Conservation (phyloP, 169 alveolate genomes). For the Plasmodium fragile region DNA sequence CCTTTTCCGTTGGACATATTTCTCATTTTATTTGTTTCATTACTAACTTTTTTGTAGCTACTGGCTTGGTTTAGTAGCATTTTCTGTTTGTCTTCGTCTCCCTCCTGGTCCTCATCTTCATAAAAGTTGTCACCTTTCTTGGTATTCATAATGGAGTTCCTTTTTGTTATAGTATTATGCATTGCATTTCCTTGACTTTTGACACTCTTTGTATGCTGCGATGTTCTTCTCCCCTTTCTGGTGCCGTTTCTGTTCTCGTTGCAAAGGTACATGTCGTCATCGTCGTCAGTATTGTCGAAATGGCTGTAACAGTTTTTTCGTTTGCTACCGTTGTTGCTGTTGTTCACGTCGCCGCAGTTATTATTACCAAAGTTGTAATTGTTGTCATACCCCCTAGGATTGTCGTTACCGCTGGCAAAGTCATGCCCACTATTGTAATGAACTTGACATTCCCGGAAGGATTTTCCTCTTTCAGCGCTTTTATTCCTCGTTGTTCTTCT, state of each 20-base stretch:
- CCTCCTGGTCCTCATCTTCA: neutral
- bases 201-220: neutral
- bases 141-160: neutral
- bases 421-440: neutral
- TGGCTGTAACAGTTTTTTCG: neutral
- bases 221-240: neutral
- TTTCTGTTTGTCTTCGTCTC: neutral
- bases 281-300: neutral
- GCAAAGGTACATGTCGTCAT: neutral
- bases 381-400: neutral
- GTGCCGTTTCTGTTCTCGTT: constrained; percentile 6
- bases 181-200: neutral
- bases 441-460: neutral
- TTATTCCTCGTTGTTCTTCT: neutral
- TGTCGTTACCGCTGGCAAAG: neutral
- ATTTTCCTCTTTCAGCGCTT: neutral
- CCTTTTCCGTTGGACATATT: neutral
- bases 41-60: neutral
- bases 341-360: neutral
- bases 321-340: neutral
- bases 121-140: neutral
- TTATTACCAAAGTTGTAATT: neutral
- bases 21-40: neutral
- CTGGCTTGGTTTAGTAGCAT: neutral
- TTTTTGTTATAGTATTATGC: neutral